Conservation (phyloP, 108 stramenopile species). For the Cafeteria roenbergensis region DNA sequence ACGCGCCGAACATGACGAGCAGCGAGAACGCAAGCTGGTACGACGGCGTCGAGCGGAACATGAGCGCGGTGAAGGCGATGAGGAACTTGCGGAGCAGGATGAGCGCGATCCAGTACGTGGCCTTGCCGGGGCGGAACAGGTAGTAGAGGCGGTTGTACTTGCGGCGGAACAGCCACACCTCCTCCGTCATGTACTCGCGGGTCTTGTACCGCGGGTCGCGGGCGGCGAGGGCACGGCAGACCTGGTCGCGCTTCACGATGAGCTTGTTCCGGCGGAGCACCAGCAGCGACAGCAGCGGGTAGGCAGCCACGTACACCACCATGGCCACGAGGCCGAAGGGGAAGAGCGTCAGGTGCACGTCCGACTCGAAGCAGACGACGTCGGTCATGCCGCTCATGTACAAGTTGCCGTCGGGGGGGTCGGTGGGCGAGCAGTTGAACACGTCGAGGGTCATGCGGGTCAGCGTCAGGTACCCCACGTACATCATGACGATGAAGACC, state of each 20-base stretch:
- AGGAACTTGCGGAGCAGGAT: constrained; percentile 2
- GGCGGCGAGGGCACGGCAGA: background rate
- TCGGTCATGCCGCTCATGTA: background rate
- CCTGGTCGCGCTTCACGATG: constrained; percentile 3
- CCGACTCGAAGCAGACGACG: background rate
- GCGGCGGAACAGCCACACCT: background rate
- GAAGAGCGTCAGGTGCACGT: background rate
- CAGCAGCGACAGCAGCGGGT: background rate
- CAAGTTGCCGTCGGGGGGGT: background rate
- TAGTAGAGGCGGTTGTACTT: constrained; percentile 6
- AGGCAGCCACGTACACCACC: background rate
- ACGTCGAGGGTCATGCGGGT: background rate
- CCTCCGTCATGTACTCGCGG: background rate
- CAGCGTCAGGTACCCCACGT: background rate
- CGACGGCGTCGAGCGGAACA: constrained; percentile 5
- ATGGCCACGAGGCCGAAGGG: background rate
- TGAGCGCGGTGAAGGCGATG: constrained; percentile 1
- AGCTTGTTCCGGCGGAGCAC: background rate
- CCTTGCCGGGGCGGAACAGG: background rate
- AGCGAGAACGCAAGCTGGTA: constrained; percentile 1
- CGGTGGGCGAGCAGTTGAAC: background rate
- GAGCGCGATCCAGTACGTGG: background rate
- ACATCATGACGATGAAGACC: background rate
- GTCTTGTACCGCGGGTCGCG: background rate
- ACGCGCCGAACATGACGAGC: constrained; percentile 2